Evolutionary conservation across 495 filamentous ascomycete genomes (phyloP).

Genomic region (Pseudomonodictys pantanalensis): DNA sequence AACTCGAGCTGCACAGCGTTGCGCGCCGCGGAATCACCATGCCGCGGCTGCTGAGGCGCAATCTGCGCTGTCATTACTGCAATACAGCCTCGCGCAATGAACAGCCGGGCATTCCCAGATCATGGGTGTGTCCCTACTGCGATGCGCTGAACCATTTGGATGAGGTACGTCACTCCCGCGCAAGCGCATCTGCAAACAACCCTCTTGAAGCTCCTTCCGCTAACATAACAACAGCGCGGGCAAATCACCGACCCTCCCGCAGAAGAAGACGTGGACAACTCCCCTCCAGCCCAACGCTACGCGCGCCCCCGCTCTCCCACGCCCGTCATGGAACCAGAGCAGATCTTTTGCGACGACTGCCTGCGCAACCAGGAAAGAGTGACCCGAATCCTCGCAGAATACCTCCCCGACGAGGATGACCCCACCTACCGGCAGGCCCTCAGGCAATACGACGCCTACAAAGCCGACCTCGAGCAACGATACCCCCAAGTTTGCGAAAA

Average conservation of each 20-base stretch:
- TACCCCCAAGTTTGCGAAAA: slow-evolving; percentile 82
- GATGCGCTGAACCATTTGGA: slow-evolving; percentile 70
- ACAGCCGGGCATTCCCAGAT: slow-evolving; percentile 21
- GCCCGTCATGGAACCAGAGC: slow-evolving; percentile 40
- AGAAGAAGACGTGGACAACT: slow-evolving; percentile 42
- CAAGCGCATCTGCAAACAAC: too few species aligned
- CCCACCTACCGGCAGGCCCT: slow-evolving; percentile 59
- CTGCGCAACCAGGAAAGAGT: slow-evolving; percentile 79
- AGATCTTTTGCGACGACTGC: slow-evolving; percentile 75
- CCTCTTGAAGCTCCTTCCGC: slow-evolving; percentile 6
- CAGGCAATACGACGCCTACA: slow-evolving; percentile 57
- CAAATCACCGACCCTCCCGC: slow-evolving; percentile 79
- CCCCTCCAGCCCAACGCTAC: slow-evolving; percentile 35
- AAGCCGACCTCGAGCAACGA: slow-evolving; percentile 62
- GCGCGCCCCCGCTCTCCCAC: slow-evolving; percentile 32
- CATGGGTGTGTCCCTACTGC: slow-evolving; percentile 38
- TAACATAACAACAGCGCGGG: slow-evolving; percentile 57
- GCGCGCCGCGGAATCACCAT: background rate
- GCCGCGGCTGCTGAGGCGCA: slow-evolving; percentile 13
- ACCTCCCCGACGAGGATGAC: slow-evolving; percentile 65
- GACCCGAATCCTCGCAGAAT: slow-evolving; percentile 62
- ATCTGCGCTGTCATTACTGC: slow-evolving; percentile 24
- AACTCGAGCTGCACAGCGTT: background rate
- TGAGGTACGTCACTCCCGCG: slow-evolving; percentile 45
- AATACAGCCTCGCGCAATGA: slow-evolving; percentile 6